Evolutionary conservation across 2,329 filamentous ascomycete species (phyloP).

Genomic region (Diaporthe citri): DNA sequence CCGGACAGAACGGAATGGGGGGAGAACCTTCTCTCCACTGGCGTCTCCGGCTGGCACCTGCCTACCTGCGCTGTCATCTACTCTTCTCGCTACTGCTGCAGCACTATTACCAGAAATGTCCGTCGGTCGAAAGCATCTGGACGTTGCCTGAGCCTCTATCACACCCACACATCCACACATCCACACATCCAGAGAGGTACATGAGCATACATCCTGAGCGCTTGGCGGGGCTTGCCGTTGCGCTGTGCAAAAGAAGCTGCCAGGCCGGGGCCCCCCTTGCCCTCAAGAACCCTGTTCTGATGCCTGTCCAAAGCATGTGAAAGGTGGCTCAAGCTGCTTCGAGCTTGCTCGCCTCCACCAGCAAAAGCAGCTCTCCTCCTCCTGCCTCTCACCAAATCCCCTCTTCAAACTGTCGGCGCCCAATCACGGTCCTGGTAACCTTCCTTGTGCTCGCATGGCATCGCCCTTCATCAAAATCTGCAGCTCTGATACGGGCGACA

Average conservation of each 20-base stretch:
- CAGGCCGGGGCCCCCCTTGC: not conserved
- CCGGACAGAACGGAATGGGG: not conserved
- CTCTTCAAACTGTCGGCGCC: not conserved
- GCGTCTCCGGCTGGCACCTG: not conserved
- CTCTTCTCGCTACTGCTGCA: not conserved
- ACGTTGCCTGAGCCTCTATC: constrained; percentile 1
- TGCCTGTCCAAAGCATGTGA: constrained; percentile 36
- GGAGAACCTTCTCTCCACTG: not conserved
- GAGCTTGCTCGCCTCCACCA: not conserved
- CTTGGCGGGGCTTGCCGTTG: constrained; percentile 2
- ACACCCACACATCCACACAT: constrained; percentile 2
- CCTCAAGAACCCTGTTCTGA: constrained; percentile 5
- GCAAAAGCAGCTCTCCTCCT: not conserved
- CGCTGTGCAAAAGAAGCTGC: constrained; percentile 13
- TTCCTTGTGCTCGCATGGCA: constrained; percentile 23
- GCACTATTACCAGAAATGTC: constrained; percentile 16
- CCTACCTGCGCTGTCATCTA: not conserved
- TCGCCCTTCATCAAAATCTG: constrained; percentile 27
- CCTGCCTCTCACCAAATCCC: not conserved
- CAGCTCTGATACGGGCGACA: constrained; percentile 25
- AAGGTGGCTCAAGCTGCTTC: constrained; percentile 7
- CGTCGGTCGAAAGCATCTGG: constrained; percentile 16
- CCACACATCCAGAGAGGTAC: constrained; percentile 2
- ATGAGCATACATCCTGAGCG: not conserved
- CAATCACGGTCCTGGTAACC: not conserved